Conservation (phyloP, 176 grass and related monocot species). For the Lolium rigidum region DNA sequence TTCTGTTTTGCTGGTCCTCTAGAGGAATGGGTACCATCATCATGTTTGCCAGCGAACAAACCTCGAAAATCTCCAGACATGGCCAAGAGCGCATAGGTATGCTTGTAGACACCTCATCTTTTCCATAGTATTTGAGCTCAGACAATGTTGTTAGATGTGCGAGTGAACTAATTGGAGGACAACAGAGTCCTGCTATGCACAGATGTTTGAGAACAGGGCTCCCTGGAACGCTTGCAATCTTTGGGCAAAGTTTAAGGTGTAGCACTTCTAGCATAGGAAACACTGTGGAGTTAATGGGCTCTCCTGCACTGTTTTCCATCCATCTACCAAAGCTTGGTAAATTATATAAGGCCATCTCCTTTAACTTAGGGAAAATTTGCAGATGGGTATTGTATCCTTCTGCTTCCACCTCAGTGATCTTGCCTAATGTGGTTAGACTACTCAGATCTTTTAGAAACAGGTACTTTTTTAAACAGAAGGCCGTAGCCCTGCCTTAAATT, state of each 20-base stretch:
- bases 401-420: not conserved
- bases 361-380: conserved; percentile 25
- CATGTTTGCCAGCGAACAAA: not conserved
- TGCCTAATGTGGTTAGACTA: not conserved
- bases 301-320: not conserved
- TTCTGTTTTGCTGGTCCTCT: not conserved
- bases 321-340: conserved; percentile 13
- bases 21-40: not conserved
- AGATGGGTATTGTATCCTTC: not conserved
- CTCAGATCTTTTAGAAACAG: accelerated
- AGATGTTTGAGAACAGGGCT: too few species aligned
- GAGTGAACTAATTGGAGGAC: too few species aligned
- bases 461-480: too few species aligned
- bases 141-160: too few species aligned
- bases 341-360: accelerated
- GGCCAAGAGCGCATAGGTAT: too few species aligned
- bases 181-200: not conserved
- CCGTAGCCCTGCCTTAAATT: too few species aligned
- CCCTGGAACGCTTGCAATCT: too few species aligned
- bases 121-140: not conserved
- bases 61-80: not conserved
- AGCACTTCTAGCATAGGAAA: not conserved
- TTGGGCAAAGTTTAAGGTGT: accelerated
- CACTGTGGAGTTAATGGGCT: not conserved
- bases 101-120: not conserved